Evolutionary conservation across 2,329 filamentous ascomycete genomes (phyloP).

Genomic region (Teratosphaeria zuluensis): DNA sequence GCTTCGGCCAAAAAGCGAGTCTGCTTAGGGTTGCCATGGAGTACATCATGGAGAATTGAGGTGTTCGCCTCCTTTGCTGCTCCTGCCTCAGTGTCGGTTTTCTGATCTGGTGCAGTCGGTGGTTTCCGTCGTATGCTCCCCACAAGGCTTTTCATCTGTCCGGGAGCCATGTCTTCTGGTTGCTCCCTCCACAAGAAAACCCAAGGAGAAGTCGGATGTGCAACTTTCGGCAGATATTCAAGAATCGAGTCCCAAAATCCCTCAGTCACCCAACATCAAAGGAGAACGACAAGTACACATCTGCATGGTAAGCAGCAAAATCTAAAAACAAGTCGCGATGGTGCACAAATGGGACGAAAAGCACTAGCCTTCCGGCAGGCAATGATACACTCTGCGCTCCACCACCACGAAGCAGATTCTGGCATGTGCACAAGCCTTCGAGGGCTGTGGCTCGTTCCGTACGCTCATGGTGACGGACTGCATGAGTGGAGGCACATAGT

Average conservation of each 20-base stretch:
- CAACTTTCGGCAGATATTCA: not conserved
- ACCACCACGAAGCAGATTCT: not conserved
- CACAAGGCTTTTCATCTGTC: conserved; percentile 34
- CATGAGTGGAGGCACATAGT: not conserved
- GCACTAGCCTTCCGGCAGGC: not conserved
- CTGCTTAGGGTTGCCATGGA: conserved; percentile 31
- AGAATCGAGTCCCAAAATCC: not conserved
- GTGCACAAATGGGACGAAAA: not conserved
- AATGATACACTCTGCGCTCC: not conserved
- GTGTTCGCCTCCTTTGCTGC: conserved; percentile 29
- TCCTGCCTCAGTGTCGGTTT: conserved; percentile 30
- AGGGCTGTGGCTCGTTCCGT: not conserved
- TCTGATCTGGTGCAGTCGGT: conserved; percentile 38
- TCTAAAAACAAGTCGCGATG: not conserved
- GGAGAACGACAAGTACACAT: not conserved
- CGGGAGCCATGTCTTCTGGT: conserved; percentile 13
- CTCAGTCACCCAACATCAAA: not conserved
- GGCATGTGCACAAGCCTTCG: not conserved
- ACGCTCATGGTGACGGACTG: not conserved
- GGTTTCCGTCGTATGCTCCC: conserved; percentile 40
- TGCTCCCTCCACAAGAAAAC: not conserved
- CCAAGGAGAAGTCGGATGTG: not conserved
- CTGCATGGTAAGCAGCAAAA: not conserved
- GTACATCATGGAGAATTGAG: conserved; percentile 31
- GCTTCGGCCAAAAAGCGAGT: conserved; percentile 31